Evolutionary conservation across 768 basidiomycete genomes (phyloP), one percentile per base, ranked within the genome.

Genomic region (Tylopilus felleus): DNA sequence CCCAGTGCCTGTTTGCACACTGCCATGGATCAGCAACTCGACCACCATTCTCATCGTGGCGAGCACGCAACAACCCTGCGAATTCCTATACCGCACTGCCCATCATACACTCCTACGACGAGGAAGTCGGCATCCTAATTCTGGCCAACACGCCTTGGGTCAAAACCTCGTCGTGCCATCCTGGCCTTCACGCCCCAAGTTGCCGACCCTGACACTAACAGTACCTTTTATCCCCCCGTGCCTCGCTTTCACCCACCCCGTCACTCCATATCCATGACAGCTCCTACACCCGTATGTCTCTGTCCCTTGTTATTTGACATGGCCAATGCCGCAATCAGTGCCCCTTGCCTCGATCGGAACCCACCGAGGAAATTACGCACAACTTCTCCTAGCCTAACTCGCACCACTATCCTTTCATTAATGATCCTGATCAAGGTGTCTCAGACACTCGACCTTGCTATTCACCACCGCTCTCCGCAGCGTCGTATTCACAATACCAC

Each of bases 1-100:
- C 29, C 6, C 35, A 36, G 35, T 17, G 35, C 38, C 38, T 38
- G 36, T 29, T 2, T 29, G 29, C 29, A 29, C 6, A 49, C 55
- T 49, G 33, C 49, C 57, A 39, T 55, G 61, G 56, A 63, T 61
- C 60, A 60, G 9, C n/a, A 25, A n/a, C n/a, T n/a, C n/a, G n/a
- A n/a, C n/a, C 22, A n/a, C 31, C 33, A 1, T 17, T 27, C n/a
- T 45, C 45, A 23, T 49, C 51, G 40, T 45, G 28, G 52, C 16
- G 28, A 35, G 17, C 41, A 44, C 41, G 12, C 36, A 36, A n/a
- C 2, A 36, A 38, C 38, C 38, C n/a, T 38, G 38, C 38, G 38
- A 38, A 38, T 9, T 25, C 8, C 29, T n/a, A 19, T n/a, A 8
- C 23, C n/a, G 49, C 58, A 60, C 59, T 46, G 59, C 54, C 53